Evolutionary conservation across 169 alveolate genomes (phyloP).

Genomic region (Eimeria brunetti): DNA sequence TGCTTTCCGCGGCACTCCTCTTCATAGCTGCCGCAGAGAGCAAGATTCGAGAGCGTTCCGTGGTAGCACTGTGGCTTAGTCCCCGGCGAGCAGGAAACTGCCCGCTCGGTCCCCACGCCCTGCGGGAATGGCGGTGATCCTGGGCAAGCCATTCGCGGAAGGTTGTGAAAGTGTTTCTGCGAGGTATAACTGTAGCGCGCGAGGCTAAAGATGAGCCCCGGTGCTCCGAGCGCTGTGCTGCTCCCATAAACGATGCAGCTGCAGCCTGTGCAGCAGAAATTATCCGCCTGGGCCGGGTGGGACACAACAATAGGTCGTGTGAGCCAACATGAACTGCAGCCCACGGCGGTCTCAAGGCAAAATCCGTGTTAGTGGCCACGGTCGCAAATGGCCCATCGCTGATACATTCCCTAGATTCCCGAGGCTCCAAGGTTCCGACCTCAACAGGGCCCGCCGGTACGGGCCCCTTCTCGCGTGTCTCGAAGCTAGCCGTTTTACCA

Average conservation of each 20-base stretch:
- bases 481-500: neutral
- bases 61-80: constrained; percentile 67
- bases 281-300: neutral
- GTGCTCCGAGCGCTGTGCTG: neutral
- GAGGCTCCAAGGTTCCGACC: neutral
- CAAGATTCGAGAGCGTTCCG: constrained; percentile 26
- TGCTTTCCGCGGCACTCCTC: constrained; percentile 51
- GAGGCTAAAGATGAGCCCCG: neutral
- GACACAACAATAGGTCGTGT: constrained; percentile 61
- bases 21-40: constrained; percentile 55
- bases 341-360: constrained; percentile 48
- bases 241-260: neutral
- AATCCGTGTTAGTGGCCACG: constrained; percentile 36
- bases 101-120: constrained; percentile 41
- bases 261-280: constrained; percentile 5
- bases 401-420: neutral
- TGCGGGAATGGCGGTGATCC: constrained; percentile 58
- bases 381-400: constrained; percentile 9
- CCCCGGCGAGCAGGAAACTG: constrained; percentile 72
- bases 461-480: neutral
- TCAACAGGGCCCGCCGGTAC: neutral
- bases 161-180: constrained; percentile 53
- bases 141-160: constrained; percentile 70
- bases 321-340: constrained; percentile 56
- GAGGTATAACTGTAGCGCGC: constrained; percentile 7